Base-by-base conservation (phyloP, 129 eudicot species). In the Arctium minus region DNA sequence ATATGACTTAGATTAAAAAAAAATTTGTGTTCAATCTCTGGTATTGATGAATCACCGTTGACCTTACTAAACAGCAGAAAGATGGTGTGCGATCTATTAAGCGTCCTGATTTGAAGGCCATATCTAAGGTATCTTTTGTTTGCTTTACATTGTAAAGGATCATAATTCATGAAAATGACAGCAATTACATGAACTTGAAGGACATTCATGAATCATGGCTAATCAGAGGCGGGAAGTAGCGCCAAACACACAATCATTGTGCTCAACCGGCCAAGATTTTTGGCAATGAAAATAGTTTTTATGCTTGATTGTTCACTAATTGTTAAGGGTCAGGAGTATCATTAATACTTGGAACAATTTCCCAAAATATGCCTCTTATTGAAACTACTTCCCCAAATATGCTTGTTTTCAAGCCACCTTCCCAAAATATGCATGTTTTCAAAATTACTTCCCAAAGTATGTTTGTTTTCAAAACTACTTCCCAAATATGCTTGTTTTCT, bases 81-180 rank as follows among this genome's bases (percentile, higher is more conserved):
- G 80, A 42, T 33, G 76, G 75, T 79, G 42, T 67, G 53, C 67
- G 46, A 48, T 77, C 77, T 18, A 8, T 65, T 15, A 74, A 15
- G 36, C 78, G 90, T 72, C 88, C 88, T 81, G 90, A 85, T 70
- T 72, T 88, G 82, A 88, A 81, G 81, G 90, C 90, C 30, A 30
- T 88, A n/a, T 27, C 86, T 17, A 81, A 77, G 86, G 90, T 81
- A 76, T 62, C 86, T 81, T 77, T 38, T 77, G 8, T 38, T 30
- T 39, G 36, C 15, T 42, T 56, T 56, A 44, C 78, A 27, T 62
- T 18, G 3, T 39, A 37, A 62, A 12, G 33, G 56, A 36, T 62
- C 50, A 22, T 64, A 11, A 18, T 78, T 64, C 1, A 30, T 78
- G 62, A 75, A 46, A 44, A 50, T 42, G 46, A 44, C 18, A 4